A percentile compares a stretch with the other conserved stretches of the same genome.
Evolutionary conservation across 306 rosid species (phyloP).

Genomic region (Malus orientalis): DNA sequence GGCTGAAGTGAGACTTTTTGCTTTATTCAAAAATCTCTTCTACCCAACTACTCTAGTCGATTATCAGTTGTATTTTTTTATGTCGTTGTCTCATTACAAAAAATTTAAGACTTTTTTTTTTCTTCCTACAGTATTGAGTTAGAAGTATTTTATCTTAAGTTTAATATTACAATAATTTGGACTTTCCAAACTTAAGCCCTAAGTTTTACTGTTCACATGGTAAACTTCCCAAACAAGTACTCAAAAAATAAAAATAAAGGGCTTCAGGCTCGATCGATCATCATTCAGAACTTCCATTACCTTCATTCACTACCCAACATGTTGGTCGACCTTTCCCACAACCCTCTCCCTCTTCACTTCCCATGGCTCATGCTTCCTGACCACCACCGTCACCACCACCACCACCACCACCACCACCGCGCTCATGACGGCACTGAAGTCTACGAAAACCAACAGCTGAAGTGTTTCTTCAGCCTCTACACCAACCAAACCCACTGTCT

Average conservation of each 20-base stretch:
- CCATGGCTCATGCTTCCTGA: constrained; percentile 10
- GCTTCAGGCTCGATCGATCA: no score
- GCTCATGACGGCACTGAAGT: not conserved
- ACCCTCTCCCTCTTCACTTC: not conserved
- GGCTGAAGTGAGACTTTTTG: no score
- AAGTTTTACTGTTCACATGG: not conserved
- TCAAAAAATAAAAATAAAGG: no score
- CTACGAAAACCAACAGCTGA: not conserved
- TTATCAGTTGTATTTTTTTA: no score
- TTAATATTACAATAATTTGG: not conserved
- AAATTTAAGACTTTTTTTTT: no score
- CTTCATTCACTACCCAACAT: not conserved
- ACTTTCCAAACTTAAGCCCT: not conserved
- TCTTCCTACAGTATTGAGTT: no score
- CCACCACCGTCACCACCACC: not conserved
- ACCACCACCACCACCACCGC: not conserved
- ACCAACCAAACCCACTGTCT: not conserved
- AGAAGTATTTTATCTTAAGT: no score
- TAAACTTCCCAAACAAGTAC: not conserved
- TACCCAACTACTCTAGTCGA: not conserved
- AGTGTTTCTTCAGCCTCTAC: not conserved
- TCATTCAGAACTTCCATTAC: not conserved
- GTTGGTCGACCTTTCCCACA: not conserved
- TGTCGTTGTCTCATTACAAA: no score
- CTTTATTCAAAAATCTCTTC: not conserved